Base-by-base conservation (phyloP, 768 basidiomycete genomes). In the Rhodotorula diobovata region DNA sequence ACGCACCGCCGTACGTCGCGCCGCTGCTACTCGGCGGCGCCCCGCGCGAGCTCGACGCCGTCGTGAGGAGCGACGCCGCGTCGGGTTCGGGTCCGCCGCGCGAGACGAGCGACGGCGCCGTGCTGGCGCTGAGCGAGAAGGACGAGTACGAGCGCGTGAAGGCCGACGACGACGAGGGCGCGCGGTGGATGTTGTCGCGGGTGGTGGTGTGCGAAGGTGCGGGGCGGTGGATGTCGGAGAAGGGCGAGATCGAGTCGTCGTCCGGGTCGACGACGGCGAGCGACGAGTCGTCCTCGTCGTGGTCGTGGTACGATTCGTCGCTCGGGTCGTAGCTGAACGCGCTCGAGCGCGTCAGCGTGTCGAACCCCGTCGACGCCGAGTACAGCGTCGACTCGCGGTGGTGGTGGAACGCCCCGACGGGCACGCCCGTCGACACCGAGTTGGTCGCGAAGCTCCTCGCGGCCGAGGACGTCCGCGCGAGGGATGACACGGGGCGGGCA, bases 151-250 rank as follows among this genome's bases (percentile, higher is more conserved):
- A 32, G 6, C 20, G 65, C 32, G 21, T 2, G 41, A 14, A 43
- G 41, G 41, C 41, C 41, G 41, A 43, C 39, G 64, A 35, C 2
- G 32, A 20, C 34, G 43, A 10, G 32, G 59, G 43, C 21, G 60
- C 30, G 37, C 46, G 5, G 68, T 66, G 72, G 12, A 73, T 48
- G 64, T 70, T 69, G 68, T 63, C 34, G 39, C 68, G 68, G 18
- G 54, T 63, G 37, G 56, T 37, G n/a, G 57, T 6, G 48, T 15
- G 32, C 7, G 64, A 63, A 23, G 51, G 68, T 2, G 39, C 41
- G 0, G 72, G 68, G 28, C 68, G 72, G 43, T 66, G 56, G 35
- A 73, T 39, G 61, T 73, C 68, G 18, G 72, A 54, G 61, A 73
- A 73, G 15, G 72, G 72, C 2, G 72, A 73, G 51, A 63, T 61